Evolutionary conservation across 192 early-diverging fungal species (phyloP).

Genomic region (Coemansia asiatica): DNA sequence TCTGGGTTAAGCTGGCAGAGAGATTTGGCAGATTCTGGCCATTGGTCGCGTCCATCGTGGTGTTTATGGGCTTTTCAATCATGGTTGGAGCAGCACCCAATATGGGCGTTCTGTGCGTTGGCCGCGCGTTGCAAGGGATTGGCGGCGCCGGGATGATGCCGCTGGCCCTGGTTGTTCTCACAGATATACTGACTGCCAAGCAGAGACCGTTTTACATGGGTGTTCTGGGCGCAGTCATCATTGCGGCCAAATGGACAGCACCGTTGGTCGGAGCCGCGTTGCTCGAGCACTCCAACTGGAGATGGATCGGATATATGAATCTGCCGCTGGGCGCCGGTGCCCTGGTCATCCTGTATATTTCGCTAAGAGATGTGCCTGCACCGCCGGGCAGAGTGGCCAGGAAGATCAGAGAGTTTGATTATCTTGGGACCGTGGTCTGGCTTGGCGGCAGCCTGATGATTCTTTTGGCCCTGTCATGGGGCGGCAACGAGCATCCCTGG

Average conservation of each 20-base stretch:
- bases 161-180: constrained; percentile 68
- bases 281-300: constrained; percentile 59
- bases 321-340: constrained; percentile 63
- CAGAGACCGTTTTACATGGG: constrained; percentile 74
- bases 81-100: constrained; percentile 44
- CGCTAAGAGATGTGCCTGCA: constrained; percentile 59
- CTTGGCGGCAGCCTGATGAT: constrained; percentile 57
- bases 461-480: constrained; percentile 59
- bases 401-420: constrained; percentile 60
- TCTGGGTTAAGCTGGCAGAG: constrained; percentile 85
- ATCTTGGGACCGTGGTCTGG: constrained; percentile 56
- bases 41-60: constrained; percentile 34
- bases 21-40: constrained; percentile 60
- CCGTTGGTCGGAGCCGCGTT: constrained; percentile 71
- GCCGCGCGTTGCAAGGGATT: constrained; percentile 70
- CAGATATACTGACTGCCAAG: constrained; percentile 68
- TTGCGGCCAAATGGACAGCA: constrained; percentile 63
- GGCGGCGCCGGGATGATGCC: constrained; percentile 70
- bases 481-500: constrained; percentile 64
- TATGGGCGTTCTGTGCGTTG: constrained; percentile 61
- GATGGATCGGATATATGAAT: constrained; percentile 81
- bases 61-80: constrained; percentile 54
- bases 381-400: constrained; percentile 28
- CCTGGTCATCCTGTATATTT: constrained; percentile 56
- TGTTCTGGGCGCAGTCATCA: constrained; percentile 62